Conservation (phyloP, 2,329 filamentous ascomycete species). For the Hortaea sp. region DNA sequence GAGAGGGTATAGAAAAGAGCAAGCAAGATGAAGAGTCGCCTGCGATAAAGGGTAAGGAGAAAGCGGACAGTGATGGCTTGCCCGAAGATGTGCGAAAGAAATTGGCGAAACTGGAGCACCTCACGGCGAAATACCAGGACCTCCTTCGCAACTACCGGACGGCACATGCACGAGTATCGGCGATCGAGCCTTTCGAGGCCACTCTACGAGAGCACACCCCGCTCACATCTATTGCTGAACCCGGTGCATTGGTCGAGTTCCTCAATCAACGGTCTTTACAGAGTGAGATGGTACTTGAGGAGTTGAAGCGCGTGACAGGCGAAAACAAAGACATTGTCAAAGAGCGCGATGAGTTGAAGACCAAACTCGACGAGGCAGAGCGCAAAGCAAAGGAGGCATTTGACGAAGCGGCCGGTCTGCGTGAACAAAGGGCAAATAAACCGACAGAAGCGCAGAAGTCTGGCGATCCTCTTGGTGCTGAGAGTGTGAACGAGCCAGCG, state of each 20-base stretch:
- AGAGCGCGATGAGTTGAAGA: constrained; percentile 72
- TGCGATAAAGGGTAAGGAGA: constrained; percentile 16
- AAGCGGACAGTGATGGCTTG: constrained; percentile 43
- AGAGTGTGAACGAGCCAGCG: constrained; percentile 9
- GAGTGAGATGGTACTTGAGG: constrained; percentile 86
- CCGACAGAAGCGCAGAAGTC: constrained; percentile 8
- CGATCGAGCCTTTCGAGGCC: constrained; percentile 89
- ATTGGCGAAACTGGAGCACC: constrained; percentile 76
- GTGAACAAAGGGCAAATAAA: constrained; percentile 19
- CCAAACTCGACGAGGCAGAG: constrained; percentile 60
- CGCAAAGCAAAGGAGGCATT: constrained; percentile 51
- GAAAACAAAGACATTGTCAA: constrained; percentile 20
- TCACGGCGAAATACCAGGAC: constrained; percentile 82
- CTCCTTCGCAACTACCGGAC: constrained; percentile 83
- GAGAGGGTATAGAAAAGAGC: constrained; percentile 22
- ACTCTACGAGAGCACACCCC: constrained; percentile 87
- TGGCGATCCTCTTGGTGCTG: constrained; percentile 1
- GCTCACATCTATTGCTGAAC: constrained; percentile 77
- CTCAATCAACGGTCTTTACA: constrained; percentile 77
- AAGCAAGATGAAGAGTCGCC: constrained; percentile 16
- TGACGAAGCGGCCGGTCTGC: constrained; percentile 53
- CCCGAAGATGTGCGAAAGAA: constrained; percentile 65
- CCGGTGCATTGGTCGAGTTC: constrained; percentile 77
- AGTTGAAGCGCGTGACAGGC: constrained; percentile 74
- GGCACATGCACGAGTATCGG: constrained; percentile 74